Base-by-base conservation (phyloP, 805 yeast species). In the Metschnikowia dekortorum region DNA sequence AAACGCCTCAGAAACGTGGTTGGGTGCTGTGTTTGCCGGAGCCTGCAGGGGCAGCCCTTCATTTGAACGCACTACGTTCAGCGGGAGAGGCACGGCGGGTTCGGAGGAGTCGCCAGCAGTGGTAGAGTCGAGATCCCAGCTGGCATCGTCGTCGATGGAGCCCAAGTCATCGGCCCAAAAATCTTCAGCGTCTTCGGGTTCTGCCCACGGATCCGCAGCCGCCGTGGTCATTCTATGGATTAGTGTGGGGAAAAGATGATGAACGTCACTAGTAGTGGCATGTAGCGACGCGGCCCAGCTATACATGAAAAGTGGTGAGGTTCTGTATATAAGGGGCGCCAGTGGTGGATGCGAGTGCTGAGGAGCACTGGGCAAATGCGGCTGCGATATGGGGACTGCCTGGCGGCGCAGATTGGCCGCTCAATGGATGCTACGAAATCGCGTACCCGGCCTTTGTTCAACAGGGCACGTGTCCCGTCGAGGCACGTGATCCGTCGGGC, bases 111-210 rank as follows among this genome's bases (percentile, higher is more conserved):
- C 22, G 32, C 34, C 22, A 28, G 32, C 31, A 9, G 18, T 26
- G 16, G 8, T 30, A 39, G 30, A 2, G 8, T 32, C 45, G 34
- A 33, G 31, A 8, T 42, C 45, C 45, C 45, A 42, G 45, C 14
- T 22, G 10, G 34, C 36, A 29, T 41, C 36, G 26, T 49, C 55
- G 28, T 52, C 44, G 31, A 52, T 39, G 31, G 41, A 49, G n/a
- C 51, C 50, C 44, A 52, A 33, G 32, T 52, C 52, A 8, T 52
- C 52, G 35, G 47, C 53, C 55, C 55, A 49, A 44, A 52, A 49
- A 34, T 52, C 55, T 34, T 49, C 55, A 11, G 55, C 55, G 39
- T 49, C 53, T 18, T 49, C 51, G 18, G 50, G 47, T 8, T 44
- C 46, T 26, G 28, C 29, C 46, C 46, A 44, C 40, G 35, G 39